Evolutionary conservation across 1,139 yeast species (phyloP).

Genomic region (Yamadazyma taylorii): DNA sequence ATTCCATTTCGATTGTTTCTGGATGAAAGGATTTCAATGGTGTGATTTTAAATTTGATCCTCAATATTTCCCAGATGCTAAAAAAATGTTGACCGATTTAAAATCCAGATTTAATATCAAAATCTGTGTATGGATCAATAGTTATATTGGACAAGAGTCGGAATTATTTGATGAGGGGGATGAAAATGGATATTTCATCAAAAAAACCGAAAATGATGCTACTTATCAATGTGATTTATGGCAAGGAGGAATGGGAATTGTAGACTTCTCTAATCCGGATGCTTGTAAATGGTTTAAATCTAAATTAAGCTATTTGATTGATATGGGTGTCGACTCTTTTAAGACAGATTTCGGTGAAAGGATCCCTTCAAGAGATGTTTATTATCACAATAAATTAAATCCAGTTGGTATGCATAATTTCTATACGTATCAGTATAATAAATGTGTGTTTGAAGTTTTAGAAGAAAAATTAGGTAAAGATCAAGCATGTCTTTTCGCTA

Average conservation of each 20-base stretch:
- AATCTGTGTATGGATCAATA: slow-evolving; percentile 36
- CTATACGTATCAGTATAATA: slow-evolving; percentile 32
- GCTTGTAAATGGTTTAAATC: slow-evolving; percentile 32
- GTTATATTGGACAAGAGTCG: slow-evolving; percentile 37
- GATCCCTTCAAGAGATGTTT: slow-evolving; percentile 29
- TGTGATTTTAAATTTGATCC: slow-evolving; percentile 36
- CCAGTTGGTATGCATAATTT: slow-evolving; percentile 37
- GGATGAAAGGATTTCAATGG: slow-evolving; percentile 39
- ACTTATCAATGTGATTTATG: slow-evolving; percentile 35
- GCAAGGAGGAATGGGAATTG: slow-evolving; percentile 41
- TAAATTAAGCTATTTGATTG: slow-evolving; percentile 24
- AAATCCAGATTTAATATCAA: slow-evolving; percentile 26
- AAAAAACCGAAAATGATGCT: slow-evolving; percentile 24
- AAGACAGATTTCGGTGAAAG: slow-evolving; percentile 41
- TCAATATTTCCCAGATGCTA: slow-evolving; percentile 27
- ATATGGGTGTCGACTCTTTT: slow-evolving; percentile 35
- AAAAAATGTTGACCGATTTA: slow-evolving; percentile 22
- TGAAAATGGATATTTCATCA: slow-evolving; percentile 27
- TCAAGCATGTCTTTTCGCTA: slow-evolving; percentile 34
- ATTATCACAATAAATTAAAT: slow-evolving; percentile 25
- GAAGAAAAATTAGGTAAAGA: slow-evolving; percentile 25
- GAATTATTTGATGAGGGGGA: slow-evolving; percentile 28
- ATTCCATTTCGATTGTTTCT: slow-evolving; percentile 37
- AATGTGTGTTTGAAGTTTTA: slow-evolving; percentile 30
- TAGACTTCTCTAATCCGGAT: slow-evolving; percentile 36